Percentiles rank a stretch among this genome's conserved stretches.
Conservation (phyloP, 176 grass and related monocot species). For the Hordeum vulgare region MorexV3_pseudomolecules_assembly NC_058523.1:38858471-38858970, state of each 20-base stretch:
- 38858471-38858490: slow-evolving; percentile 81
- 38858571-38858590: slow-evolving; percentile 43
- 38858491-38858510: slow-evolving; percentile 54
- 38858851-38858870: slow-evolving; percentile 86
- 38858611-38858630: slow-evolving; percentile 21
- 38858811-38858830: slow-evolving; percentile 99
- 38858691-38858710: slow-evolving; percentile 31
- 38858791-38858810: slow-evolving; percentile 91
- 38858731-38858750: slow-evolving; percentile 15
- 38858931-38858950: slow-evolving; percentile 60
- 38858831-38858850: slow-evolving; percentile 98
- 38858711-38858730: slow-evolving; percentile 33
- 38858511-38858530: slow-evolving; percentile 43
- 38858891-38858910: slow-evolving; percentile 56
- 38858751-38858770: slow-evolving; percentile 34
- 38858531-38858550: slow-evolving; percentile 46
- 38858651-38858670: slow-evolving; percentile 32
- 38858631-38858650: slow-evolving; percentile 20
- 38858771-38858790: slow-evolving; percentile 67
- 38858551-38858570: slow-evolving; percentile 51
- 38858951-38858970: slow-evolving; percentile 42
- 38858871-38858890: slow-evolving; percentile 83
- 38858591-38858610: slow-evolving; percentile 18
- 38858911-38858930: slow-evolving; percentile 30
- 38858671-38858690: slow-evolving; percentile 17